phyloP scores from a whole-genome alignment of 2,329 filamentous ascomycete genomes.

The Penicillium sp. region DNA sequence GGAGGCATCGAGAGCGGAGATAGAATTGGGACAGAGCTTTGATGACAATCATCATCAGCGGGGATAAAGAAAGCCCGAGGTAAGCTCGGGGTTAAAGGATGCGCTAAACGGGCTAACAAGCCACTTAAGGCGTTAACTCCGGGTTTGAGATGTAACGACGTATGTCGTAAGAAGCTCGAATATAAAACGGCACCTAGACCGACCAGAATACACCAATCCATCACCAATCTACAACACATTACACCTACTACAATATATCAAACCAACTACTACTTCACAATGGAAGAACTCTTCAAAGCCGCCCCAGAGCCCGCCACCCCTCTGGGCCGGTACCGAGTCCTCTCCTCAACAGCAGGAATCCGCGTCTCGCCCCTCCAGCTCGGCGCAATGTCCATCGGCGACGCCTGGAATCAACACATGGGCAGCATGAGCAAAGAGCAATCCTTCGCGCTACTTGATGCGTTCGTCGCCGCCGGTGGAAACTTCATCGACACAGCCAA shows the following conservation, averaged over 20 bases:
- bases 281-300: conserved; percentile 33
- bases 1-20: neutral
- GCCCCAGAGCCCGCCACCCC: conserved; percentile 57
- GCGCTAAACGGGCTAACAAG: neutral
- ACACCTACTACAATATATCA: no score
- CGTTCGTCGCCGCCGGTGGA: conserved; percentile 63
- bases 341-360: conserved; percentile 64
- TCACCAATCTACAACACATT: neutral
- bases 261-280: conserved; percentile 12
- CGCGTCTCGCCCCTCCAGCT: conserved; percentile 63
- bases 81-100: no score
- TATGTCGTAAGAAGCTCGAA: neutral
- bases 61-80: no score
- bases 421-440: conserved; percentile 64
- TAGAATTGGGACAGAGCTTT: neutral
- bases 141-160: neutral
- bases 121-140: neutral
- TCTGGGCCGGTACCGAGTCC: conserved; percentile 63
- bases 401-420: conserved; percentile 52
- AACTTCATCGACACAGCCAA: conserved; percentile 74
- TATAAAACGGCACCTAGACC: neutral
- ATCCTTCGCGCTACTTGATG: conserved; percentile 64
- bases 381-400: conserved; percentile 41
- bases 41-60: neutral
- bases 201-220: neutral